Evolutionary conservation across 2,329 filamentous ascomycete genomes (phyloP), one percentile per base, ranked within the genome.

Genomic region (Zasmidium angulare): DNA sequence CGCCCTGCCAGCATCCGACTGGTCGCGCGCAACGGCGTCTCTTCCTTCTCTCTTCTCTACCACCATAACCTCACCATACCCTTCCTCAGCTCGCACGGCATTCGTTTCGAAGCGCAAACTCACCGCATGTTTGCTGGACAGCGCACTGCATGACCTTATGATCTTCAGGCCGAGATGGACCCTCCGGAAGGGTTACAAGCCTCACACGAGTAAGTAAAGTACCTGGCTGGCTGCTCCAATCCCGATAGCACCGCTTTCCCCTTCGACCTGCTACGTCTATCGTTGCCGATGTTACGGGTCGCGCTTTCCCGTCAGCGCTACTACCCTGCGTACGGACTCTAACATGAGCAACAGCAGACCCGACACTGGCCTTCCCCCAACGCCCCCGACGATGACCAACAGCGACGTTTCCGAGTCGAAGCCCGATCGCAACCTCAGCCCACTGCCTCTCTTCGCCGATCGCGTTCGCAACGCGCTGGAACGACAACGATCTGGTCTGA

Each of bases 391-490:
- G 6, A 72, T 69, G 65, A 61, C 66, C 22, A 68, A 65, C 46
- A 69, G 65, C 58, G 66, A 69, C 20, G 61, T 63, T 12, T 58
- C 59, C 20, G 65, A 73, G 59, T 71, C 74, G 26, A 54, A 61
- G 19, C 50, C 56, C n/a, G 51, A 61, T 31, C 71, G 65, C 29
- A 71, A 70, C 21, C 69, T 75, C 20, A 77, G 76, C 56, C 75
- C 76, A 22, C 76, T 76, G 3, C 75, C 77, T 31, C 72, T 74
- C 7, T 74, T 76, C 64, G 74, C 75, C n/a, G 75, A 77, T 68
- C 72, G 73, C 60, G 70, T 77, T 4, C 59, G 67, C 23, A 72
- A 71, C 53, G 75, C 75, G 20, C 68, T 79, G 60, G 69, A 72
- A 46, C 69, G 72, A 46, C 74, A 75, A 46, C 74, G 72, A 59